These are phyloP conservation scores for Yarrowia deformans DNA, from an alignment of 805 yeast genomes.

Conservation along the genomic window DNA sequence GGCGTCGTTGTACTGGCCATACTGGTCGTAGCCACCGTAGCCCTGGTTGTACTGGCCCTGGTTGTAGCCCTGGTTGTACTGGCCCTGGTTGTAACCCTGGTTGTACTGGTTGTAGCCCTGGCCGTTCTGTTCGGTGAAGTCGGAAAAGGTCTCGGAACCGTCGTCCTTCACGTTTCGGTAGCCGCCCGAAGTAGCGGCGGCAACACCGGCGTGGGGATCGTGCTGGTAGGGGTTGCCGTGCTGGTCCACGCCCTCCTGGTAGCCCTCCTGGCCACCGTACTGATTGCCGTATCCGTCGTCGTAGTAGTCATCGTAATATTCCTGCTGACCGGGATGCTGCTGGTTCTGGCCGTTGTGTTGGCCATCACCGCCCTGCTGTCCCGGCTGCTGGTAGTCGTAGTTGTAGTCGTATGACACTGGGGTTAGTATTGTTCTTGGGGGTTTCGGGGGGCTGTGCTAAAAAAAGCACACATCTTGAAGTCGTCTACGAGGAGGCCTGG, in stretches of 20 bases:
- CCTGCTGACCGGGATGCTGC: slow-evolving; percentile 44
- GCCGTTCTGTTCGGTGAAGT: slow-evolving; percentile 52
- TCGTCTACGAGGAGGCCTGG: neutral
- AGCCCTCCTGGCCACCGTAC: slow-evolving; percentile 46
- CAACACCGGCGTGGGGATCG: slow-evolving; percentile 52
- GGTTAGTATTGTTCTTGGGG: slow-evolving; percentile 8
- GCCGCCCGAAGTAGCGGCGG: slow-evolving; percentile 52
- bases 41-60: slow-evolving; percentile 46
- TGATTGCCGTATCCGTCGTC: slow-evolving; percentile 41
- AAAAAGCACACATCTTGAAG: neutral
- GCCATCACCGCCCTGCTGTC: slow-evolving; percentile 42
- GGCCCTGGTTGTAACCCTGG: slow-evolving; percentile 45
- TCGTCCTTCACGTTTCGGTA: slow-evolving; percentile 49
- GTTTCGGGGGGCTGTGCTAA: slow-evolving; percentile 2
- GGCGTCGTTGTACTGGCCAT: slow-evolving; percentile 42
- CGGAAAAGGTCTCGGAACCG: slow-evolving; percentile 53
- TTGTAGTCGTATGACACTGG: slow-evolving; percentile 45
- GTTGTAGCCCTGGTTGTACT: slow-evolving; percentile 48
- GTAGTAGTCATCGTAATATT: slow-evolving; percentile 45
- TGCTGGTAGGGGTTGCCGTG: slow-evolving; percentile 56
- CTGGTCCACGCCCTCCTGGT: slow-evolving; percentile 48
- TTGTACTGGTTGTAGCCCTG: slow-evolving; percentile 47
- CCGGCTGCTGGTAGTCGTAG: slow-evolving; percentile 43
- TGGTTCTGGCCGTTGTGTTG: slow-evolving; percentile 44
- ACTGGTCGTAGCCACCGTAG: slow-evolving; percentile 42